A percentile compares a stretch with the other conserved stretches of the same genome.
These are phyloP conservation scores for Ustilago sp. DNA, from an alignment of 1,284 basidiomycete species.

Conservation along the genomic window DNA sequence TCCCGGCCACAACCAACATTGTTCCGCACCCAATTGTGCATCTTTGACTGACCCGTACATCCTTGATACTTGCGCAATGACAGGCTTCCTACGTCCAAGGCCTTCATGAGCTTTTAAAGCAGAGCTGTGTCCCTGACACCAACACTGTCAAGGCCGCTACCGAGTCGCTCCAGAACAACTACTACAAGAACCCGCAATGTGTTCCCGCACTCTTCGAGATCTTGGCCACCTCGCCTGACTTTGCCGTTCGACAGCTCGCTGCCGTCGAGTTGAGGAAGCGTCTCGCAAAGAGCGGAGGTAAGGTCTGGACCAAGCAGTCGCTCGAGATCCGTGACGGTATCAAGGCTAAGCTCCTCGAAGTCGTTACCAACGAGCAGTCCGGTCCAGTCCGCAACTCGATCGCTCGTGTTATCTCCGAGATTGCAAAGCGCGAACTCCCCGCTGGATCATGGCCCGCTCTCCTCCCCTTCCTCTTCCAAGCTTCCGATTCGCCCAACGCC, in stretches of 20 bases:
- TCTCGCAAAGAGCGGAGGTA: constrained; percentile 81
- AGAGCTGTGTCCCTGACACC: constrained; percentile 68
- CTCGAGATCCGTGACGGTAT: constrained; percentile 82
- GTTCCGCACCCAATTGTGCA: neutral
- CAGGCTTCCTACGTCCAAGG: constrained; percentile 64
- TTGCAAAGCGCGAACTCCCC: constrained; percentile 90
- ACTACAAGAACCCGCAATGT: constrained; percentile 88
- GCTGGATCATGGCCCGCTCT: constrained; percentile 86
- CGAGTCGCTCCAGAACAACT: constrained; percentile 75
- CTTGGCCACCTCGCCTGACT: constrained; percentile 84
- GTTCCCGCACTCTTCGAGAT: constrained; percentile 92
- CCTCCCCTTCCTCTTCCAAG: constrained; percentile 86
- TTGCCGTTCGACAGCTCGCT: constrained; percentile 88
- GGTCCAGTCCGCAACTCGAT: constrained; percentile 81
- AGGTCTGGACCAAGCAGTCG: constrained; percentile 83
- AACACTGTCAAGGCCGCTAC: constrained; percentile 74
- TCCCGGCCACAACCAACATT: neutral
- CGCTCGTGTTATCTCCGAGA: constrained; percentile 91
- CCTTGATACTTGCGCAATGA: neutral
- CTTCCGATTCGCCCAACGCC: constrained; percentile 78
- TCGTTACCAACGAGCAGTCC: constrained; percentile 82
- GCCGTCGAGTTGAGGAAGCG: constrained; percentile 98
- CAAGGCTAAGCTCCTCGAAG: constrained; percentile 84
- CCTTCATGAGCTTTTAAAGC: constrained; percentile 65
- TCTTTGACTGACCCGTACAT: neutral